Base-by-base conservation (phyloP, 148 eudicot genomes). In the Camellia granthamiana region DNA sequence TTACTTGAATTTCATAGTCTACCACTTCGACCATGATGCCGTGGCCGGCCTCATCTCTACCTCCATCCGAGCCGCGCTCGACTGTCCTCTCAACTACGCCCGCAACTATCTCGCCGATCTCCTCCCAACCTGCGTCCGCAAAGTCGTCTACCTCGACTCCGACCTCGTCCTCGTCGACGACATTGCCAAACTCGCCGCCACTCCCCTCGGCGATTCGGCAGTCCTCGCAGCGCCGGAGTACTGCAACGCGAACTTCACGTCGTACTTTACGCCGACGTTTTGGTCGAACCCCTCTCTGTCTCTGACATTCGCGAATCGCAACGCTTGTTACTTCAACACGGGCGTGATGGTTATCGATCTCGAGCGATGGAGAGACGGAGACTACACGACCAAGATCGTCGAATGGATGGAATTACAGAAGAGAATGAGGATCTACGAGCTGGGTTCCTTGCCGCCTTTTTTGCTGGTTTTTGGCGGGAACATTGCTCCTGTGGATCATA, bases 401-500 rank as follows among this genome's bases (percentile, higher is more conserved):
- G 97, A 92, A 79, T 94, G 97, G 97, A 94, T 94, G 98, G 97
- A 92, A 82, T 83, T 94, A 1, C 98, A 94, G 84, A 94, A 94
- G 83, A 82, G 98, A 41, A 89, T 92, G 87, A 86, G 98, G 69
- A 92, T 94, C 30, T 94, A 94, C 66, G 97, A 92, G 73, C 78
- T 94, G 71, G 98, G 98, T 7, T 94, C 98, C 1, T 78, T 94
- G 62, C 98, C 98, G 5, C 98, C 98, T 0, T 94, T 94, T 73
- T 70, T 92, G 71, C 83, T 94, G n/a, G 98, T 92, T 2, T 94
- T 94, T 58, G 98, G 95, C 4, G 98, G 97, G 4, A 77, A 86
- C 19, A 89, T 94, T 61, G 97, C 91, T 42, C 89, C 93, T 7
- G 98, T 94, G 54, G 95, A 90, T 77, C 98, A 94, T 78, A 75